Conservation (phyloP, 257 asterid species). For the Solanum dulcamara region DNA sequence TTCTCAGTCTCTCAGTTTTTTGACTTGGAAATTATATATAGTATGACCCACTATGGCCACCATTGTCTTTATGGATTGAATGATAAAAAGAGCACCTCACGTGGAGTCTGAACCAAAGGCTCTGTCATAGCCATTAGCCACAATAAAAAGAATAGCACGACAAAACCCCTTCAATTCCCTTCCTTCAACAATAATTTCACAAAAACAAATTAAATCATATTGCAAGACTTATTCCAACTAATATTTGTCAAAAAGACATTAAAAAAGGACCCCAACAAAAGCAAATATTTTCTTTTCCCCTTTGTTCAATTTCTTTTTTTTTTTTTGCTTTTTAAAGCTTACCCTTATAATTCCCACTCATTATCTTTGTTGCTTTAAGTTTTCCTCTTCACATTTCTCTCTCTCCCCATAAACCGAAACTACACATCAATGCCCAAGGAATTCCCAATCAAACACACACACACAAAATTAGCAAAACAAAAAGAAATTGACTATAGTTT, state of each 20-base stretch:
- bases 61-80: slow-evolving; percentile 93
- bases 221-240: slow-evolving; percentile 22
- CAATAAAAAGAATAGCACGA: slow-evolving; percentile 24
- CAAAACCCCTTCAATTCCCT: neutral
- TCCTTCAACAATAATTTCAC: neutral
- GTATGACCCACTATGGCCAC: slow-evolving; percentile 66
- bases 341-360: slow-evolving; percentile 83
- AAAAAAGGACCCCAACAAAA: slow-evolving; percentile 18
- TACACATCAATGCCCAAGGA: neutral
- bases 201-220: neutral
- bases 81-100: slow-evolving; percentile 99
- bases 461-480: slow-evolving; percentile 13
- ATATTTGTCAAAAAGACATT: slow-evolving; percentile 22
- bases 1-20: slow-evolving; percentile 26
- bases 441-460: neutral
- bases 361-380: slow-evolving; percentile 95
- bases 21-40: slow-evolving; percentile 24
- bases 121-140: slow-evolving; percentile 69
- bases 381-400: slow-evolving; percentile 23
- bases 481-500: neutral
- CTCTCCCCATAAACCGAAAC: slow-evolving; percentile 8
- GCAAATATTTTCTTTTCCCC: slow-evolving; percentile 19
- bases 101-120: slow-evolving; percentile 94
- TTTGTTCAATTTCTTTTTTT: slow-evolving; percentile 1
- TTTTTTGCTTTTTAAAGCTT: slow-evolving; percentile 54